Conservation (phyloP, 176 grass and related monocot genomes). For the Lolium rigidum region DNA sequence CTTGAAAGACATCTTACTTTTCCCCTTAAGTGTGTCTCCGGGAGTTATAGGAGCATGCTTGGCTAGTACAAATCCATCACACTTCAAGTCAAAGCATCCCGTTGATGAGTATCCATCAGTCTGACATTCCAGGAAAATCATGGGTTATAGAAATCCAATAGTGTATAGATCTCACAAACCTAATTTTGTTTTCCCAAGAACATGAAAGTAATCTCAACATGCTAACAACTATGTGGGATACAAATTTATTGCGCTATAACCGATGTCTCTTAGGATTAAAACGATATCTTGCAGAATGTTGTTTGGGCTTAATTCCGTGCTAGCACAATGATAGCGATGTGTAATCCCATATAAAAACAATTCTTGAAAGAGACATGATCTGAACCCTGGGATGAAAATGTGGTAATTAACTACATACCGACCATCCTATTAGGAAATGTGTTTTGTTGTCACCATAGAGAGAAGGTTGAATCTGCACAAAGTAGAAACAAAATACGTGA, state of each 20-base stretch:
- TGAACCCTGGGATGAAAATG: background rate
- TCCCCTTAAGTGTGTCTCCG: background rate
- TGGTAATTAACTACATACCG: constrained; percentile 22
- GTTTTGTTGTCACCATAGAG: constrained; percentile 35
- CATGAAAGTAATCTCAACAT: background rate
- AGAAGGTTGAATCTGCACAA: constrained; percentile 9
- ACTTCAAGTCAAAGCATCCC: constrained; percentile 21
- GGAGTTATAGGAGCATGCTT: constrained; percentile 3
- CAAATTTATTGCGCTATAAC: background rate
- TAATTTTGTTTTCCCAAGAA: background rate
- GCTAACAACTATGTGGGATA: background rate
- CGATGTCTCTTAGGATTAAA: background rate
- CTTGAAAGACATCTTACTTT: constrained; percentile 16
- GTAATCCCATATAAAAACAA: background rate
- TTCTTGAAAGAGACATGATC: background rate
- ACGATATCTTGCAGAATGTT: background rate
- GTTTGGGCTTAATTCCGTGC: background rate
- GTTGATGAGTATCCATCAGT: constrained; percentile 5
- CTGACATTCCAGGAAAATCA: background rate
- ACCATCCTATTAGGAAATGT: constrained; percentile 18
- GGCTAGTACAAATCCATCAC: constrained; percentile 8
- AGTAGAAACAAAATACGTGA: background rate
- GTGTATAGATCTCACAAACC: background rate
- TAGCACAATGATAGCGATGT: background rate
- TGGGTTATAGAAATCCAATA: background rate